A percentile compares a stretch with the other conserved stretches of the same genome.
phyloP scores from a whole-genome alignment of 2,329 filamentous ascomycete species.

The Myotisia sp. region DNA sequence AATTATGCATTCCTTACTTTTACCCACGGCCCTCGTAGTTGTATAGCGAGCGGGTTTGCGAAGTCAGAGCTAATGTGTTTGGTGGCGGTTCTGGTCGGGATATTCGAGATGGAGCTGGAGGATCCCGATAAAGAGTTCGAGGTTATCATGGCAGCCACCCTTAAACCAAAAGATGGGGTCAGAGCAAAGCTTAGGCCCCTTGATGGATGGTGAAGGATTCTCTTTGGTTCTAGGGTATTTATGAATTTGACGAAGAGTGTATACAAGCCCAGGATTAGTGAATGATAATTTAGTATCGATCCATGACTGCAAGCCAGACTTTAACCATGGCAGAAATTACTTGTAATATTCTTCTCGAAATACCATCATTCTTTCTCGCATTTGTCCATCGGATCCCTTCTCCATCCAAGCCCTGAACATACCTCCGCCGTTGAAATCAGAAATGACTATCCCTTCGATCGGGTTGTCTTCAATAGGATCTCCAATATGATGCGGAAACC shows the following conservation, averaged over 20 bases:
- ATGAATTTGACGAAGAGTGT: too few relatives aligned
- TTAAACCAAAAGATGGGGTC: conserved; percentile 58
- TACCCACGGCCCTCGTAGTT: conserved; percentile 70
- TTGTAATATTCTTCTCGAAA: conserved; percentile 27
- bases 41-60: conserved; percentile 71
- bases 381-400: conserved; percentile 20
- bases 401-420: conserved; percentile 69
- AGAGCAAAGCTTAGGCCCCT: conserved; percentile 51
- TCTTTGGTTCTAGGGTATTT: not conserved
- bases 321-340: too few relatives aligned
- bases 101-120: conserved; percentile 54
- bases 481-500: conserved; percentile 23
- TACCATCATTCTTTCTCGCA: conserved; percentile 30
- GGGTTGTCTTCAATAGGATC: conserved; percentile 18
- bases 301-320: too few relatives aligned
- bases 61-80: conserved; percentile 74
- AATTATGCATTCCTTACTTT: conserved; percentile 74
- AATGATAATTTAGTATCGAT: too few relatives aligned
- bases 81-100: conserved; percentile 60
- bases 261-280: too few relatives aligned
- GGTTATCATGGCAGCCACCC: conserved; percentile 57
- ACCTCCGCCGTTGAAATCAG: conserved; percentile 72
- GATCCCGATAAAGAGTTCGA: conserved; percentile 46
- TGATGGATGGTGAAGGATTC: conserved; percentile 45
- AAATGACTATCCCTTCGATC: conserved; percentile 42